phyloP scores from a whole-genome alignment of 805 yeast genomes.

The Torulaspora gathmanii region DNA sequence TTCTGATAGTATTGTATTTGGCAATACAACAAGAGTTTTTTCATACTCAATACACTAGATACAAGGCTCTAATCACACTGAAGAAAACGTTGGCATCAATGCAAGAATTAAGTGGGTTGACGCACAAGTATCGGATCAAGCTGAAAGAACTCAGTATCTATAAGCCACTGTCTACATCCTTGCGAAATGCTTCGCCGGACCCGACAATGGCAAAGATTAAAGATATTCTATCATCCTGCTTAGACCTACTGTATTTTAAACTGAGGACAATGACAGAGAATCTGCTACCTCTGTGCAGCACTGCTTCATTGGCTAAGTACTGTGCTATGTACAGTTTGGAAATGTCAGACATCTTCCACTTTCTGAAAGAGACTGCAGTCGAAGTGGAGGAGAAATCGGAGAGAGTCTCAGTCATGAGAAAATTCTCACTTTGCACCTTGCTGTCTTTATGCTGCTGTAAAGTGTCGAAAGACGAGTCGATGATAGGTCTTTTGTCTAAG shows the following conservation, averaged over 20 bases:
- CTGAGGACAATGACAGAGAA: conserved; percentile 27
- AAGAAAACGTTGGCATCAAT: conserved; percentile 15
- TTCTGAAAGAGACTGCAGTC: conserved; percentile 16
- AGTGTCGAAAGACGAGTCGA: conserved; percentile 9
- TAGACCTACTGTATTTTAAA: conserved; percentile 29
- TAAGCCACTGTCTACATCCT: conserved; percentile 15
- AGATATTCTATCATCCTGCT: conserved; percentile 35
- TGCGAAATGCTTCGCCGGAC: background rate
- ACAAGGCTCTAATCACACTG: conserved; percentile 17
- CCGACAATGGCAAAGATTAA: conserved; percentile 17
- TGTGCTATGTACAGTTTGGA: conserved; percentile 42
- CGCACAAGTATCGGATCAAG: conserved; percentile 27
- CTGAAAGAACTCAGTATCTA: conserved; percentile 33
- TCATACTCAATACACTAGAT: conserved; percentile 18
- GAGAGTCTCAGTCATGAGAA: conserved; percentile 38
- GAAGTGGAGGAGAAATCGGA: conserved; percentile 33
- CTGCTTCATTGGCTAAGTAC: conserved; percentile 39
- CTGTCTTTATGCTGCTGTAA: conserved; percentile 34
- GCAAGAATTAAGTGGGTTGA: conserved; percentile 24
- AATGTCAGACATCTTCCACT: conserved; percentile 30
- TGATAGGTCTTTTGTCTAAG: conserved; percentile 5
- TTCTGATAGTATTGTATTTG: conserved; percentile 19
- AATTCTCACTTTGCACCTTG: conserved; percentile 42
- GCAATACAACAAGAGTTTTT: conserved; percentile 26
- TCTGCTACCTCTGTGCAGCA: conserved; percentile 31